phyloP scores from a whole-genome alignment of 164 flowering plant genomes.

The Berberis thunbergii region DNA sequence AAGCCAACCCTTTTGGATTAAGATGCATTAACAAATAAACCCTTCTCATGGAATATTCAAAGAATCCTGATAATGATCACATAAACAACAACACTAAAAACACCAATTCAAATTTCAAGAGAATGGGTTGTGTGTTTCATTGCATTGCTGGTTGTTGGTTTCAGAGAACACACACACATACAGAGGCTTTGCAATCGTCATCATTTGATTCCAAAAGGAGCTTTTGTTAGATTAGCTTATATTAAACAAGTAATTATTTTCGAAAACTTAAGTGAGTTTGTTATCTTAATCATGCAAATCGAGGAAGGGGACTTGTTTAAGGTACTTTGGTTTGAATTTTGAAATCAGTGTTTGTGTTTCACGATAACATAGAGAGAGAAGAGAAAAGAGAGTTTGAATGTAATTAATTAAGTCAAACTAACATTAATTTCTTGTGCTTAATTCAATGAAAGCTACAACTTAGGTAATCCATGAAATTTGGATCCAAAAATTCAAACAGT shows the following conservation, averaged over 20 bases:
- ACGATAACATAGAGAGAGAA: no score
- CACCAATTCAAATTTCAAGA: background rate
- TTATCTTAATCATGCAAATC: conserved; percentile 4
- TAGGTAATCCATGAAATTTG: background rate
- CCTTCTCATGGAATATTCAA: no score
- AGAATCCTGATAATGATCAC: no score
- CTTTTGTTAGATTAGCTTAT: conserved; percentile 1
- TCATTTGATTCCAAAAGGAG: conserved; percentile 1
- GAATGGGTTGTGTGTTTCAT: background rate
- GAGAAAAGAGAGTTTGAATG: background rate
- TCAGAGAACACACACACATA: background rate
- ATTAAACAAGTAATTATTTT: background rate
- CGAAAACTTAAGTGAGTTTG: conserved; percentile 2
- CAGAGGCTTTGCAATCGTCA: conserved; percentile 2
- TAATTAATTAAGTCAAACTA: background rate
- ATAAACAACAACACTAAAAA: no score
- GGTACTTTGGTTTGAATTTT: conserved; percentile 15
- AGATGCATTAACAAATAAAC: no score
- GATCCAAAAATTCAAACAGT: conserved; percentile 6
- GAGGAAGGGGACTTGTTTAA: conserved; percentile 3
- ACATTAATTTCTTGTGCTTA: conserved; percentile 1
- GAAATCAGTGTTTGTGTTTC: conserved; percentile 1
- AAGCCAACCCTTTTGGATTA: no score
- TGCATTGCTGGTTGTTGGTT: background rate
- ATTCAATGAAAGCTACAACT: conserved; percentile 5